Conservation (phyloP, 2,329 filamentous ascomycete genomes). For the Aschersonia sp. region DNA sequence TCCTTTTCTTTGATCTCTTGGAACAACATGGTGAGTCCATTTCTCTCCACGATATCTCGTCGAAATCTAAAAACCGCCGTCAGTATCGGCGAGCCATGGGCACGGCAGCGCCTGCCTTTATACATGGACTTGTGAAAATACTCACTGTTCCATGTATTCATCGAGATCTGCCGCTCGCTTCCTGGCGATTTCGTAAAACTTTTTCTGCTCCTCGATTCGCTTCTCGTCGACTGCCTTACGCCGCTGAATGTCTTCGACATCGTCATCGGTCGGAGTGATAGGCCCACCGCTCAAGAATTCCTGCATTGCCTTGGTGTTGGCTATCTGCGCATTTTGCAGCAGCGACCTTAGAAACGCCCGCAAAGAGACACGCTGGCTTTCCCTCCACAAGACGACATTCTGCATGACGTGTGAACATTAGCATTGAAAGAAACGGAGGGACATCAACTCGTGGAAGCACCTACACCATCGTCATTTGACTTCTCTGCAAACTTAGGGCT, state of each 20-base stretch:
- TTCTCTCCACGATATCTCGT: conserved; percentile 51
- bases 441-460: conserved; percentile 1
- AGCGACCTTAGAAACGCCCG: conserved; percentile 81
- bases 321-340: conserved; percentile 71
- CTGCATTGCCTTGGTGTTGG: conserved; percentile 66
- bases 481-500: conserved; percentile 9
- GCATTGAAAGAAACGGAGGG: not conserved
- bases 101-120: too few species aligned
- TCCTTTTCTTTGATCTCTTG: conserved; percentile 84
- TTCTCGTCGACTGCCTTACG: conserved; percentile 76
- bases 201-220: conserved; percentile 80
- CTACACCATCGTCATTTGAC: conserved; percentile 12
- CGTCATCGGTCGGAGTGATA: conserved; percentile 64
- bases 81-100: conserved; percentile 3
- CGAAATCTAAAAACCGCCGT: conserved; percentile 34
- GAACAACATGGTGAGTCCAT: conserved; percentile 86
- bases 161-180: conserved; percentile 85
- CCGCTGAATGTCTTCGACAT: conserved; percentile 64
- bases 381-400: conserved; percentile 57
- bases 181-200: conserved; percentile 90
- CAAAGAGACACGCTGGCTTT: conserved; percentile 82
- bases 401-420: conserved; percentile 14
- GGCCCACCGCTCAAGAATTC: conserved; percentile 70
- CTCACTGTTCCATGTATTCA: conserved; percentile 91
- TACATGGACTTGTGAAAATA: not conserved